Base-by-base conservation (phyloP, 169 alveolate species). In the Condylostoma magnum region DNA sequence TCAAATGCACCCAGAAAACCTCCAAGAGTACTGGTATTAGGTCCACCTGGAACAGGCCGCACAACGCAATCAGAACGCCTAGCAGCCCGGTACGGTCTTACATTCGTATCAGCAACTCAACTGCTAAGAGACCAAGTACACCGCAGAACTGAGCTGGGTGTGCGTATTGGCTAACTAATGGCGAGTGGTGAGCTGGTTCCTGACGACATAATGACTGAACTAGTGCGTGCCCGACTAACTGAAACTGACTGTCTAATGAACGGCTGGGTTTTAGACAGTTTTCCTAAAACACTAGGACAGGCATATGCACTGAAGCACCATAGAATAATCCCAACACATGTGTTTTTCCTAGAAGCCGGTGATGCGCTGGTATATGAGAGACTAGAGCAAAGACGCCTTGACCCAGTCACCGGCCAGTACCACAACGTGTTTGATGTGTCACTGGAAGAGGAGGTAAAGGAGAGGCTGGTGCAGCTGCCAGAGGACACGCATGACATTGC, bases 241-340 rank as follows among this genome's bases (percentile, higher is more conserved):
- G 83, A 85, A 66, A 76, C 94, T 5, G 96, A 94, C 69, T 90
- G 95, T 65, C 80, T 82, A 67, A 74, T 89, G 2, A 77, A 90
- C 43, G 98, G 98, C 8, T 94, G 80, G 80, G 91, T 94, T 10
- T 67, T 94, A 10, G 95, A 92, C 38, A 95, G 96, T 0, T 84
- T 77, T 60, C 98, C 98, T 2, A 80, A 85, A 67, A 86, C 94
- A 22, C 76, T 69, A 18, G 83, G 54, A 20, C 89, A 94, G 71
- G 69, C 89, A 30, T 76, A 69, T 51, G 80, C 71, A 28, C 79
- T 94, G 53, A 75, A 83, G 44, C 86, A 88, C 22, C 69, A 85
- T 20, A 75, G 76, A 34, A 76, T 91, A 6, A 63, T 74, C 10
- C 96, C 98, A n/a, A 77, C 93, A 43, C 77, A 87, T 43, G 80